Evolutionary conservation across 2,329 filamentous ascomycete species (phyloP).

Genomic region (Clonostachys solani): DNA sequence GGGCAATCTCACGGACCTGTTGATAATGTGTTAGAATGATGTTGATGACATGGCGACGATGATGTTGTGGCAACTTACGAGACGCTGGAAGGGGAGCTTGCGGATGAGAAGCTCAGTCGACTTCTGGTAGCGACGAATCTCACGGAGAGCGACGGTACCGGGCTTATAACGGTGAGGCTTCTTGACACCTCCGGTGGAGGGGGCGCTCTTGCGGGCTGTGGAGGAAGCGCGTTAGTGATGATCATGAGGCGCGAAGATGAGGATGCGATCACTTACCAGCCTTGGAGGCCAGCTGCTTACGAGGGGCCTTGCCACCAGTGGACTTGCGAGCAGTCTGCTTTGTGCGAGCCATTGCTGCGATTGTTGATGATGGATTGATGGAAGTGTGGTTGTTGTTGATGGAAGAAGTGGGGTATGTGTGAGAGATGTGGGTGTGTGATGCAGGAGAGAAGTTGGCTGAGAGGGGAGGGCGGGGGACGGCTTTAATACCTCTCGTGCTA

Average conservation of each 20-base stretch:
- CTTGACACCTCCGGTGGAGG: slow-evolving; percentile 95
- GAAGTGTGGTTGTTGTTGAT: slow-evolving; percentile 10
- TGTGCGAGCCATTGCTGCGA: slow-evolving; percentile 55
- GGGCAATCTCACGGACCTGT: slow-evolving; percentile 85
- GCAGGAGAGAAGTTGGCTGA: slow-evolving; percentile 31
- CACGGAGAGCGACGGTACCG: slow-evolving; percentile 93
- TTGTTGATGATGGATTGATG: slow-evolving; percentile 20
- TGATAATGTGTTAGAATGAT: slow-evolving; percentile 6
- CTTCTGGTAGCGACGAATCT: slow-evolving; percentile 98
- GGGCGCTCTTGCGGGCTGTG: slow-evolving; percentile 83
- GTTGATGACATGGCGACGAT: background rate
- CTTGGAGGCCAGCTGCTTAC: slow-evolving; percentile 99
- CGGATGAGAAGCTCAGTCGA: slow-evolving; percentile 92
- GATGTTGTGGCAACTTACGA: slow-evolving; percentile 49
- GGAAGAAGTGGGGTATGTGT: slow-evolving; percentile 13
- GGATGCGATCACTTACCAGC: slow-evolving; percentile 46
- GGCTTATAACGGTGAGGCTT: slow-evolving; percentile 90
- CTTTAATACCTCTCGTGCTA: slow-evolving; percentile 32
- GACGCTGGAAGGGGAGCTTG: slow-evolving; percentile 96
- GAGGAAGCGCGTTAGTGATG: slow-evolving; percentile 2
- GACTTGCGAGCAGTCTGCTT: slow-evolving; percentile 72
- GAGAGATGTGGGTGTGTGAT: slow-evolving; percentile 24
- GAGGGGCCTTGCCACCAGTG: slow-evolving; percentile 73
- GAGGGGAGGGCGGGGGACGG: slow-evolving; percentile 35
- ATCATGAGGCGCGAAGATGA: slow-evolving; percentile 5